These are phyloP conservation scores for Pulveroboletus ridleyi DNA, from an alignment of 1,284 basidiomycete species.

Conservation along the genomic window DNA sequence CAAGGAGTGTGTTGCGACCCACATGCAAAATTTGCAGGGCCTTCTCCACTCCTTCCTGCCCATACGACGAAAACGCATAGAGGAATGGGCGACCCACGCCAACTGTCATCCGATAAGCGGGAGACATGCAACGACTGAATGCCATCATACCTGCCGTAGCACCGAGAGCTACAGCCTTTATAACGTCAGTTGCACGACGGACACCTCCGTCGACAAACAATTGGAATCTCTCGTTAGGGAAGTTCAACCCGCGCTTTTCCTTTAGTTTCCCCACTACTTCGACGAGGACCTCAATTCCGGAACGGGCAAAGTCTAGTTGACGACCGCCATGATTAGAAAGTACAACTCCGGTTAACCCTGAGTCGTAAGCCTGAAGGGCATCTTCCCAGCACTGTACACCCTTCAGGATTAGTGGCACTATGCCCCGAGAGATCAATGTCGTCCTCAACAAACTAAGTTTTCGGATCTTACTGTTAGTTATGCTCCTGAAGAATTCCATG, in stretches of 20 bases:
- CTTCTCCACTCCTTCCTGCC: slow-evolving; percentile 81
- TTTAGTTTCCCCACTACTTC: slow-evolving; percentile 85
- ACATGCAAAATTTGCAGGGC: slow-evolving; percentile 83
- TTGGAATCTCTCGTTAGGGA: slow-evolving; percentile 77
- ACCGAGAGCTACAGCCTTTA: slow-evolving; percentile 93
- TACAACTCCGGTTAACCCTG: slow-evolving; percentile 84
- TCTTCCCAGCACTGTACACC: slow-evolving; percentile 97
- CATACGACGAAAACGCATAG: slow-evolving; percentile 92
- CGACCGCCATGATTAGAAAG: slow-evolving; percentile 94
- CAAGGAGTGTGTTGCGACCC: slow-evolving; percentile 28
- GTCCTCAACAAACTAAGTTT: slow-evolving; percentile 1
- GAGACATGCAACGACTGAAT: neutral
- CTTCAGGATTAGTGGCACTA: slow-evolving; percentile 93
- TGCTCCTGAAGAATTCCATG: slow-evolving; percentile 86
- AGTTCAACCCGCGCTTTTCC: slow-evolving; percentile 64
- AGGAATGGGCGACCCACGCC: slow-evolving; percentile 87
- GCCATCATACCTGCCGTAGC: slow-evolving; percentile 76
- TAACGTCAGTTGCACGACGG: slow-evolving; percentile 88
- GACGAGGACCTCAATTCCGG: slow-evolving; percentile 89
- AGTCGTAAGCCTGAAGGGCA: slow-evolving; percentile 88
- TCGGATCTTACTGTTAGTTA: slow-evolving; percentile 75
- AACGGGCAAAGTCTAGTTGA: slow-evolving; percentile 91
- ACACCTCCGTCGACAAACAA: slow-evolving; percentile 95
- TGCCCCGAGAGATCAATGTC: slow-evolving; percentile 6
- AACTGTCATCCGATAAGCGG: slow-evolving; percentile 45